Conservation (phyloP, 345 rosid genomes). For the Carallia brachiata region DNA sequence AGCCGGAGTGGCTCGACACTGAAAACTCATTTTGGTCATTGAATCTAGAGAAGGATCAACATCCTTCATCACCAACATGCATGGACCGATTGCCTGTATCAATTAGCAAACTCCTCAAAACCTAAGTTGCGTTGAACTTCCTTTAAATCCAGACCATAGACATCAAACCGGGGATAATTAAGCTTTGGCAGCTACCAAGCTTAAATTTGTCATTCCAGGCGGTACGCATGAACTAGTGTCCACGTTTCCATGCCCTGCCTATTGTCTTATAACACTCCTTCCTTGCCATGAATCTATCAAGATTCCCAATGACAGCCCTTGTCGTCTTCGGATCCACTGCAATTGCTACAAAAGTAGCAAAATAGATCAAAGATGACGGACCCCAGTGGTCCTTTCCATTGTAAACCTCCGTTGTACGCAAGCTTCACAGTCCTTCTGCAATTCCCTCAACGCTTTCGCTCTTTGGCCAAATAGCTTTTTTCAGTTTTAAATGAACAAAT, state of each 20-base stretch:
- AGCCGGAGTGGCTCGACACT: slow-evolving; percentile 1
- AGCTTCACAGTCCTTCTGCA: too few species aligned
- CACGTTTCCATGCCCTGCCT: slow-evolving; percentile 18
- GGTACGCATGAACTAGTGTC: too few species aligned
- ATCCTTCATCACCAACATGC: slow-evolving; percentile 7
- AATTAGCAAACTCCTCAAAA: slow-evolving; percentile 4
- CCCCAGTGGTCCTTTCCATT: slow-evolving; percentile 46
- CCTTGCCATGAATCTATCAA: slow-evolving; percentile 7
- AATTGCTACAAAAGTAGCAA: slow-evolving; percentile 12
- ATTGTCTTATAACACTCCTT: slow-evolving; percentile 20
- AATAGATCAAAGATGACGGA: slow-evolving; percentile 25
- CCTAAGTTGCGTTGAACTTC: slow-evolving; percentile 21
- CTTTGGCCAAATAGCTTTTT: too few species aligned
- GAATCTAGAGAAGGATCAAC: neutral
- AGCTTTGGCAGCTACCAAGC: neutral
- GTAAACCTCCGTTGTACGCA: slow-evolving; percentile 41
- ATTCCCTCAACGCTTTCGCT: too few species aligned
- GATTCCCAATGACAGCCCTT: slow-evolving; percentile 5
- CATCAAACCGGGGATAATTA: slow-evolving; percentile 16
- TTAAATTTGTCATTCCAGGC: too few species aligned
- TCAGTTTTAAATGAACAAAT: too few species aligned
- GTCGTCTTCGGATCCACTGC: slow-evolving; percentile 21
- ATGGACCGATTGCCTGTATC: slow-evolving; percentile 13
- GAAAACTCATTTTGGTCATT: neutral
- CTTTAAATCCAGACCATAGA: slow-evolving; percentile 20